Conservation (phyloP, 2,329 filamentous ascomycete species). For the Paecilomyces formosus region DNA sequence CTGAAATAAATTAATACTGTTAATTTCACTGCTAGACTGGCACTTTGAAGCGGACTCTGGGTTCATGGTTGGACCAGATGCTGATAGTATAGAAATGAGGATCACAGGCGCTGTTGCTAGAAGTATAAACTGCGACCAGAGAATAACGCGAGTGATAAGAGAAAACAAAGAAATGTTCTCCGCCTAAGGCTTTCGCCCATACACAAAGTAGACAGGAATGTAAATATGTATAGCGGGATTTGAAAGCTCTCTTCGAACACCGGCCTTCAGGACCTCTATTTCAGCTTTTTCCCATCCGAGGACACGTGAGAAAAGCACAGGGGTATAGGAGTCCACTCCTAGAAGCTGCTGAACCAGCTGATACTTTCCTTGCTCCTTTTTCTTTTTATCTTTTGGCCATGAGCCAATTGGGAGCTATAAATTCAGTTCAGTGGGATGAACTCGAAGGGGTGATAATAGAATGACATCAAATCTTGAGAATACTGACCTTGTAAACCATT, state of each 20-base stretch:
- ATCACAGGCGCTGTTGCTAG: not conserved
- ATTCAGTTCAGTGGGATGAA: not conserved
- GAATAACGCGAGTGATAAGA: not conserved
- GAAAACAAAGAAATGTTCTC: not conserved
- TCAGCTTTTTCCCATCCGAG: slow-evolving; percentile 7
- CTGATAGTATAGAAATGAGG: not conserved
- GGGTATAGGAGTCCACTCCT: not conserved
- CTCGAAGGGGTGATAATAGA: not conserved
- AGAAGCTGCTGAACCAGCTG: not conserved
- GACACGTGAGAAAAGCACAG: slow-evolving; percentile 5
- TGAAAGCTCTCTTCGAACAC: slow-evolving; percentile 6
- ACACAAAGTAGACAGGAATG: slow-evolving; percentile 1
- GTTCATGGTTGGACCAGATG: not conserved
- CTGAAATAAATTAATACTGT: not conserved
- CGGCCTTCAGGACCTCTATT: slow-evolving; percentile 4
- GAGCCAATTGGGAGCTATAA: slow-evolving; percentile 34
- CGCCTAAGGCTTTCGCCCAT: slow-evolving; percentile 1
- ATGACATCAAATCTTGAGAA: not conserved
- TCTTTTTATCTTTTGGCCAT: slow-evolving; percentile 36
- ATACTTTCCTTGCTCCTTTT: slow-evolving; percentile 24
- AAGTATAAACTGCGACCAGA: not conserved
- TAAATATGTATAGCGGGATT: slow-evolving; percentile 3
- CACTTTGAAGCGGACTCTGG: not conserved
- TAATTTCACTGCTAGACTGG: not conserved
- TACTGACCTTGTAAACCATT: slow-evolving; percentile 27